These are phyloP conservation scores for Erythrobasidium yunnanense DNA, from an alignment of 768 basidiomycete genomes.

Conservation along the genomic window DNA sequence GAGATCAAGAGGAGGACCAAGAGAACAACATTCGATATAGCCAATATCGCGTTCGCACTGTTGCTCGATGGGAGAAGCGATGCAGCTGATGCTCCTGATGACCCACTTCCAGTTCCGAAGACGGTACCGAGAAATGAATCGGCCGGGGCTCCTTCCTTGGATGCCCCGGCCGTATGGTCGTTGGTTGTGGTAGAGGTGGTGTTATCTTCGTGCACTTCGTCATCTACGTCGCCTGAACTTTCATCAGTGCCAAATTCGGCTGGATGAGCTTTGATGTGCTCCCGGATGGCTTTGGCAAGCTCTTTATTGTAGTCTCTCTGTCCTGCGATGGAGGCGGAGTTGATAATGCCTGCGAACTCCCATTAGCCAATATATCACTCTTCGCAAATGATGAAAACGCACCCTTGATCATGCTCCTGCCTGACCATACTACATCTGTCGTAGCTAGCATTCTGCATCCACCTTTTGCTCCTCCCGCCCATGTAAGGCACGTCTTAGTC, in stretches of 20 bases:
- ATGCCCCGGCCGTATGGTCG: not conserved
- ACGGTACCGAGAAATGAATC: not conserved
- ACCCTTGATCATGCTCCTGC: constrained; percentile 29
- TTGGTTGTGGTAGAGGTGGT: not conserved
- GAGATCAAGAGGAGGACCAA: constrained; percentile 8
- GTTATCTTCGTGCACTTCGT: not conserved
- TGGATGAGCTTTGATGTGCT: constrained; percentile 20
- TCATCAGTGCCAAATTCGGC: constrained; percentile 19
- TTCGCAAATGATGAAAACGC: not conserved
- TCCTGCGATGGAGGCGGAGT: constrained; percentile 8
- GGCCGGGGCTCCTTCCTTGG: not conserved
- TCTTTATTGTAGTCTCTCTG: constrained; percentile 29
- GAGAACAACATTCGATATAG: constrained; percentile 24
- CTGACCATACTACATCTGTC: constrained; percentile 26
- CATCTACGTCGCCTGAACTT: constrained; percentile 4
- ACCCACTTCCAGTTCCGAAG: too few species aligned
- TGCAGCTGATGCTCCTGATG: too few species aligned
- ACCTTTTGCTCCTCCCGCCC: constrained; percentile 29
- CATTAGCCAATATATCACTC: too few species aligned
- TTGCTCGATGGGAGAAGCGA: constrained; percentile 6
- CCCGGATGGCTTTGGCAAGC: constrained; percentile 13
- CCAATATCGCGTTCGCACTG: not conserved
- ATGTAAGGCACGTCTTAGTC: constrained; percentile 26
- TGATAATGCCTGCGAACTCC: constrained; percentile 17
- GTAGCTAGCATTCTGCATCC: constrained; percentile 25